These are phyloP conservation scores for Gossypium trilobum DNA, from an alignment of 441 rosid genomes.

Conservation along the genomic window DNA sequence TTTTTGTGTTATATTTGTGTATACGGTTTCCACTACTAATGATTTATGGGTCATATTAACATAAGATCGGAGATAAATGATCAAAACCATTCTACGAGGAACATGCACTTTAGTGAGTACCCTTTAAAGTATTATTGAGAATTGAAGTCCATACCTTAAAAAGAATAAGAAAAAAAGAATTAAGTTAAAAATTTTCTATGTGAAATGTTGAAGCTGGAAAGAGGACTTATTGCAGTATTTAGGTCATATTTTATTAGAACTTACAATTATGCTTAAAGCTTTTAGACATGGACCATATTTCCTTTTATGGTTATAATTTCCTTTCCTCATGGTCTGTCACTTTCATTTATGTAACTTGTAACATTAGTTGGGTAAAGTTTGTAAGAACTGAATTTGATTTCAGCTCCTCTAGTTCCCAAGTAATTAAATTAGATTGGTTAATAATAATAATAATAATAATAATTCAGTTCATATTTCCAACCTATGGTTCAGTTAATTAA, in stretches of 20 bases:
- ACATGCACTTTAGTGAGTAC: neutral
- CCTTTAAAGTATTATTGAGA: neutral
- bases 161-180: too few species aligned
- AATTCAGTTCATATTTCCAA: neutral
- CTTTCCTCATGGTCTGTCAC: neutral
- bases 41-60: neutral
- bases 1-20: neutral
- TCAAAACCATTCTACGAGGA: neutral
- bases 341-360: neutral
- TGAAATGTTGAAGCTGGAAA: neutral
- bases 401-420: neutral
- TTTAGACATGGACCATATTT: neutral
- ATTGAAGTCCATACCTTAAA: neutral
- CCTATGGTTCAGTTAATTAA: neutral
- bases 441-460: too few species aligned
- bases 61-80: neutral
- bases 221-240: neutral
- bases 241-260: neutral
- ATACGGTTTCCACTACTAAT: neutral
- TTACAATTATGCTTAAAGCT: neutral
- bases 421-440: neutral
- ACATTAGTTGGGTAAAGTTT: neutral
- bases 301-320: neutral
- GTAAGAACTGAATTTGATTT: neutral
- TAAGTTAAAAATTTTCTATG: neutral